Evolutionary conservation across 768 basidiomycete species (phyloP).

Genomic region (Leccinum aurantiacum): DNA sequence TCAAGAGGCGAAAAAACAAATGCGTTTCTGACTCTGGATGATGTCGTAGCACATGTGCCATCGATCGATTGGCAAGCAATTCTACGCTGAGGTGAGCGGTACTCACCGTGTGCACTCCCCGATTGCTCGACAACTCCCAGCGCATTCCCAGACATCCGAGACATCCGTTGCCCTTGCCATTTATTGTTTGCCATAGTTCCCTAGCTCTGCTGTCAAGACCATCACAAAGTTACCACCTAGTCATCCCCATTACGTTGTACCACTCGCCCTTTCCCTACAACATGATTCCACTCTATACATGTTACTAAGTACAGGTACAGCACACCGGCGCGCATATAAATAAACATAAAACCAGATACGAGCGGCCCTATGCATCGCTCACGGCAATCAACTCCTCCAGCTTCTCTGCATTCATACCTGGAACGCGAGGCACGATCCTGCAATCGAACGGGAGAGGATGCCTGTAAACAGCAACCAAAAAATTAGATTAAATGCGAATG

Average conservation of each 20-base stretch:
- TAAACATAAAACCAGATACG: background rate
- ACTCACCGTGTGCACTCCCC: background rate
- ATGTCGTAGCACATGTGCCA: background rate
- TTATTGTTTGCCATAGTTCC: too few relatives aligned
- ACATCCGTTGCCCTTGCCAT: too few relatives aligned
- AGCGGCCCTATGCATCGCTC: background rate
- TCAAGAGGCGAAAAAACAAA: background rate
- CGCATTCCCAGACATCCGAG: too few relatives aligned
- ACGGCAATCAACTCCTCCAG: slow-evolving; percentile 7
- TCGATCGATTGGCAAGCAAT: background rate
- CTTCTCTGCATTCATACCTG: slow-evolving; percentile 2
- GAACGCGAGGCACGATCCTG: slow-evolving; percentile 7
- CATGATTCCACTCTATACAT: too few relatives aligned
- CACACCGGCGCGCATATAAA: background rate
- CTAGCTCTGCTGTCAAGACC: too few relatives aligned
- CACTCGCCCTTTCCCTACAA: too few relatives aligned
- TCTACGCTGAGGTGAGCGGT: background rate
- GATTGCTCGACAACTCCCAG: background rate
- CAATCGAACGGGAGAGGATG: slow-evolving; percentile 8
- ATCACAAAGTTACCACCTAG: too few relatives aligned
- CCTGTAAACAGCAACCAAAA: background rate
- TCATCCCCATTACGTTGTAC: too few relatives aligned
- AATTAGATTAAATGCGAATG: background rate
- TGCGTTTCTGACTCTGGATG: background rate
- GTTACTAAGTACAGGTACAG: background rate